Conservation (phyloP, 179 eudicot species). For the Silene coronaria region DNA sequence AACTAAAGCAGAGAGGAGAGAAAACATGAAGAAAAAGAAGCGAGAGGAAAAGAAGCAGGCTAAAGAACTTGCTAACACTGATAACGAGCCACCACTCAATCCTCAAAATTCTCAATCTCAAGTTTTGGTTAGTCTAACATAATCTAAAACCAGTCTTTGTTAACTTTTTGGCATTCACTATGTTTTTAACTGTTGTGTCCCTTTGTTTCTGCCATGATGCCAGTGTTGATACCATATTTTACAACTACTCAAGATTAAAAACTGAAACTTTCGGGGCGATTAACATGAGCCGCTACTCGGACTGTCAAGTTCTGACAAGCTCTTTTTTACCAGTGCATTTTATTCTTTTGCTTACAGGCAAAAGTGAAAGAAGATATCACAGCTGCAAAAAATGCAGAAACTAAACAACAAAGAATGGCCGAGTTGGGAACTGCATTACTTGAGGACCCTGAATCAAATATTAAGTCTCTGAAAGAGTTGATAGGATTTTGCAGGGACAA, state of each 20-base stretch:
- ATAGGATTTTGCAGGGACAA: slow-evolving; percentile 64
- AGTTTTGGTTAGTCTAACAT: slow-evolving; percentile 50
- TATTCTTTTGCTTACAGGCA: slow-evolving; percentile 40
- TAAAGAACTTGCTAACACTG: slow-evolving; percentile 41
- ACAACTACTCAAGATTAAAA: background rate
- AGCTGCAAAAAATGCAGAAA: slow-evolving; percentile 57
- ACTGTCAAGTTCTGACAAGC: background rate
- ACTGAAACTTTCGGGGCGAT: background rate
- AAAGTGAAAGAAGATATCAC: slow-evolving; percentile 73
- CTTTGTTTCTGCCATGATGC: background rate
- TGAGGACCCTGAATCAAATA: slow-evolving; percentile 69
- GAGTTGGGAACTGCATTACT: slow-evolving; percentile 82
- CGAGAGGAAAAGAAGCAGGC: slow-evolving; percentile 79
- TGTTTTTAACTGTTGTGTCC: slow-evolving; percentile 40
- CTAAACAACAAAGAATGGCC: slow-evolving; percentile 64
- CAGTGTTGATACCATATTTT: too few species aligned
- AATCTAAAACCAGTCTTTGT: slow-evolving; percentile 23
- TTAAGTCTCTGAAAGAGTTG: slow-evolving; percentile 68
- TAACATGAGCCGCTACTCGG: background rate
- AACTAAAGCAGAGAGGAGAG: slow-evolving; percentile 74
- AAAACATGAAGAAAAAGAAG: slow-evolving; percentile 65
- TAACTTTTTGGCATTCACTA: slow-evolving; percentile 11
- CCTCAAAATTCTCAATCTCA: slow-evolving; percentile 61
- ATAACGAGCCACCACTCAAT: slow-evolving; percentile 45
- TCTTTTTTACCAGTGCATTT: background rate